Evolutionary conservation across 345 rosid species (phyloP), one percentile per base, ranked within the genome.

Genomic region (Acer yangbiense): DNA sequence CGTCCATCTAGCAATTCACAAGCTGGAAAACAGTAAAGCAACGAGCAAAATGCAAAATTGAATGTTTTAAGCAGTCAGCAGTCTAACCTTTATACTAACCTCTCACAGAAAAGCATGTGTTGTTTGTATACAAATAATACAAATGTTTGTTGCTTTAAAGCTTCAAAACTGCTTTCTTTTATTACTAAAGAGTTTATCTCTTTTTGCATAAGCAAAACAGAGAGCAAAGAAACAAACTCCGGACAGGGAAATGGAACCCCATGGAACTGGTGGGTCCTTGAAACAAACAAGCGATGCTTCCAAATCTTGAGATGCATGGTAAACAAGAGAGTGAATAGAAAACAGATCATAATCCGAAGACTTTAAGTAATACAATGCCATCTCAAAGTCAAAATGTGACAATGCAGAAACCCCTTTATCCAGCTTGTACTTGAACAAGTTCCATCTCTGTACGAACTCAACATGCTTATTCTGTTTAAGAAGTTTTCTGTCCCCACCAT

Each of bases 141-240:
- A 91, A 60, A 35, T 64, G 54, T 64, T 76, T 62, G 64, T 73
- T 55, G 76, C 75, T 66, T 77, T 63, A 77, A 76, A 77, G 67
- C 84, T 82, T 92, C 94, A 96, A 88, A 96, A 92, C 83, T 92
- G 99, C 89, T 96, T 96, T 85, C 95, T 87, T 82, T 96, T 94
- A 83, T 86, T 92, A 82, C 81, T 89, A 78, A 96, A 89, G 76
- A 94, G 89, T 72, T 79, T 85, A 73, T 89, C 94, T 20, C 94
- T 87, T 83, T 88, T 92, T 16, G 82, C 76, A 75, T 83, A 89
- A 66, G 84, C 86, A 72, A 88, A 93, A 72, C 72, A 80, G 43
- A 97, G 82, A 77, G 88, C 87, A 83, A 94, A 81, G 74, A 94
- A 85, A 61, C 83, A 87, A 23, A 86, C 83, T 1, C 70, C 94